Conservation (phyloP, 1,139 yeast species). For the Suhomyces coccinellae region DNA sequence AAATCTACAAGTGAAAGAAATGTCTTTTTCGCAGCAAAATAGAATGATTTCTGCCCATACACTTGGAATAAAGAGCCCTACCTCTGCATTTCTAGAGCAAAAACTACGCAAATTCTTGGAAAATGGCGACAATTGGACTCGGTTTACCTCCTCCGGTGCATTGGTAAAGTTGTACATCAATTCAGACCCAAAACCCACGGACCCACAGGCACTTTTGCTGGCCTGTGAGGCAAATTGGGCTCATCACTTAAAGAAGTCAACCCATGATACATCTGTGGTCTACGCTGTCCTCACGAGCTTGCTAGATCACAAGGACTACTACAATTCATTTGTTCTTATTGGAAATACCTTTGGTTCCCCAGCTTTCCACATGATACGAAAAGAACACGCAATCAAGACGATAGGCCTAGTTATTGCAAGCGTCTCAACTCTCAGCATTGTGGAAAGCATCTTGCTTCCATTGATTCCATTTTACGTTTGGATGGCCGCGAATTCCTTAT, state of each 20-base stretch:
- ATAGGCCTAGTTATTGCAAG: not conserved
- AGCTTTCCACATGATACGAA: not conserved
- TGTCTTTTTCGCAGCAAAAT: not conserved
- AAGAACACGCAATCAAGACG: not conserved
- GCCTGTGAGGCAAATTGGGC: constrained; percentile 11
- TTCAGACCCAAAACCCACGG: constrained; percentile 24
- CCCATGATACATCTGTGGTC: constrained; percentile 11
- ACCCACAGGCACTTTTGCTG: constrained; percentile 20
- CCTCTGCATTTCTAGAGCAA: constrained; percentile 9
- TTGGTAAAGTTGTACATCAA: constrained; percentile 21
- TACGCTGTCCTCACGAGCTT: constrained; percentile 23
- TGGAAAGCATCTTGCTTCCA: constrained; percentile 14
- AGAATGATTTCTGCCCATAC: not conserved
- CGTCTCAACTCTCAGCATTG: not conserved
- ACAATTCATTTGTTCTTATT: constrained; percentile 32
- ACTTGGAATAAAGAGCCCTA: constrained; percentile 5
- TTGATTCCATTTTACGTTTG: constrained; percentile 14
- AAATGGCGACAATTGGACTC: not conserved
- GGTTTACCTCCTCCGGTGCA: not conserved
- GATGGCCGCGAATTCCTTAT: constrained; percentile 11
- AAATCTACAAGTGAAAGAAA: constrained; percentile 16
- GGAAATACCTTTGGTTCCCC: constrained; percentile 25
- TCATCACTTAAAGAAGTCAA: not conserved
- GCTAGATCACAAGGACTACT: constrained; percentile 35
- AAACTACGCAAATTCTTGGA: constrained; percentile 8